Evolutionary conservation across 352 stramenopile species (phyloP), one percentile per base, ranked within the genome.

Genomic region (Globisporangium barbulae): DNA sequence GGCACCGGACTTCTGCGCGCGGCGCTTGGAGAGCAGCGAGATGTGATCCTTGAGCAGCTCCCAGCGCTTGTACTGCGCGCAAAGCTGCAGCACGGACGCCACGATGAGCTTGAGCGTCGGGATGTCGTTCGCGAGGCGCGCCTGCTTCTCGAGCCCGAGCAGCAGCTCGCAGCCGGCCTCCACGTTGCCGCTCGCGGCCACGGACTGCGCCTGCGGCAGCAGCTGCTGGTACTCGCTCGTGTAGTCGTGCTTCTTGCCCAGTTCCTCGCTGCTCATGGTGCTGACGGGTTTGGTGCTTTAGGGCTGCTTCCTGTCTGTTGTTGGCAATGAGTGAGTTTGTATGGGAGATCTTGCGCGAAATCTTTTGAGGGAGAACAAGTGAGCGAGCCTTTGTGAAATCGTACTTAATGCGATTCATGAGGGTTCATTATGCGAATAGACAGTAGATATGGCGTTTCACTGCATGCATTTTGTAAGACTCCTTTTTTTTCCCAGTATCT

Each of bases 31-130:
- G 7, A 98, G 69, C 58, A 97, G 69, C 52, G 77, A 73, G 22
- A 97, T 77, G 64, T 96, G 84, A 54, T 92, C 79, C 67, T 94
- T 93, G 13, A 98, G 75, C 69, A 97, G 75, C 50, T 94, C 83
- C 89, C 87, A 98, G 64, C 90, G 89, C 73, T 96, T 90, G 65
- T 91, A 75, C 53, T 90, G 70, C 45, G 79, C 83, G 64, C 91
- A 97, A 1, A 97, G 67, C 52, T 79, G 65, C 37, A 97, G 69
- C 45, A 97, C 74, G 9, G 85, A 69, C 13, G 76, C 75, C 55
- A 96, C 83, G 28, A 94, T 72, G 63, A 79, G 69, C 71, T 95
- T 96, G 28, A 97, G 83, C 72, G 88, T 97, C 15, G 79, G 67
- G 70, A 95, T 82, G 74, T 94, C 85, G 63, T 91, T 94, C n/a